Conservation (phyloP, 2,329 filamentous ascomycete genomes). For the Fusarium dimerum region DNA sequence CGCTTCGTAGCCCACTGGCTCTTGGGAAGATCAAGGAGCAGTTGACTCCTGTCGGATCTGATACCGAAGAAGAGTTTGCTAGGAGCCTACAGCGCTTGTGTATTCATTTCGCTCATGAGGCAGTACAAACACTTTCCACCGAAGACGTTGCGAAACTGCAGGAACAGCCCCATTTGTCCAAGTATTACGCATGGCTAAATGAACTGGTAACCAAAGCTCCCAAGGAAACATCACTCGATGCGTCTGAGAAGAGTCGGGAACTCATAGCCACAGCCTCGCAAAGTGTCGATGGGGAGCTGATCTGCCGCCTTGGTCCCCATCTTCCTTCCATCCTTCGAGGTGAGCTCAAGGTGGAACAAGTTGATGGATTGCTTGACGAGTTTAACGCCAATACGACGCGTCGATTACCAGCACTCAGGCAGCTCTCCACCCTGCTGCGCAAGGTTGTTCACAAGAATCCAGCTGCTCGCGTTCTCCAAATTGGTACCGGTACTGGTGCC, state of each 20-base stretch:
- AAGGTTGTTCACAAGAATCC: not conserved
- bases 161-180: not conserved
- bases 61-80: not conserved
- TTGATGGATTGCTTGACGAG: too few species aligned
- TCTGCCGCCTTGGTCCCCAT: not conserved
- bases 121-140: not conserved
- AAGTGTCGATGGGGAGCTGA: not conserved
- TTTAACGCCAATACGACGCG: too few species aligned
- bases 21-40: not conserved
- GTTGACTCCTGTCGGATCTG: not conserved
- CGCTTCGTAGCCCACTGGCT: not conserved
- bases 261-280: not conserved
- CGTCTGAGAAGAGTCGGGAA: not conserved
- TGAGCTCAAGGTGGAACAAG: too few species aligned
- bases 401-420: not conserved
- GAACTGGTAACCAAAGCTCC: not conserved
- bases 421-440: not conserved
- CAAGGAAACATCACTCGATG: not conserved
- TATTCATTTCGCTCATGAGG: not conserved
- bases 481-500: not conserved
- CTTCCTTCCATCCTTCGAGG: not conserved
- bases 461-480: not conserved
- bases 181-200: not conserved
- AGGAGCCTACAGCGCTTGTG: not conserved
- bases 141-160: not conserved